Evolutionary conservation across 805 yeast species (phyloP).

Genomic region (Zygosaccharomyces bailii): DNA sequence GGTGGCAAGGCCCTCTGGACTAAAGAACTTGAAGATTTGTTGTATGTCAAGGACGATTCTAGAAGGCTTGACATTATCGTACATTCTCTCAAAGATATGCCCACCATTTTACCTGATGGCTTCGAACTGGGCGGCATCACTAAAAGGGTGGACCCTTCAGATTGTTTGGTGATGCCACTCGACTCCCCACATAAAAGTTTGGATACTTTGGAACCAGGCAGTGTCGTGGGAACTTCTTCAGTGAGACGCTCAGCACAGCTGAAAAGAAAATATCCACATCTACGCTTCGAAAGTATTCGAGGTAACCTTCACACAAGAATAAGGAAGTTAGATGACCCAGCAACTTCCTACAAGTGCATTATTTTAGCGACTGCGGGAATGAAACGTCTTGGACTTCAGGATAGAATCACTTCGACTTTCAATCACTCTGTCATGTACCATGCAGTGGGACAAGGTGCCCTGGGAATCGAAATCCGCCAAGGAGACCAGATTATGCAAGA

Average conservation of each 20-base stretch:
- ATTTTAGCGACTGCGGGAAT: slow-evolving; percentile 93
- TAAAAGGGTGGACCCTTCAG: slow-evolving; percentile 88
- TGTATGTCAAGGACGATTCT: slow-evolving; percentile 58
- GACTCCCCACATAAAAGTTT: slow-evolving; percentile 62
- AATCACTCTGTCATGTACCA: slow-evolving; percentile 80
- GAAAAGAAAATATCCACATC: slow-evolving; percentile 68
- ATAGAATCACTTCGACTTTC: slow-evolving; percentile 70
- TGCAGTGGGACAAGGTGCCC: slow-evolving; percentile 99
- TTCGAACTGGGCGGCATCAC: slow-evolving; percentile 86
- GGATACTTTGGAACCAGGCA: slow-evolving; percentile 74
- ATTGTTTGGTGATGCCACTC: slow-evolving; percentile 74
- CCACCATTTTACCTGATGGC: slow-evolving; percentile 84
- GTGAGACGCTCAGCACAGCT: slow-evolving; percentile 92
- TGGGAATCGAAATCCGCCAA: slow-evolving; percentile 84
- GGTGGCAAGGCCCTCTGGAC: slow-evolving; percentile 98
- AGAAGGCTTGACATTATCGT: slow-evolving; percentile 83
- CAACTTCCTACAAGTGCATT: slow-evolving; percentile 63
- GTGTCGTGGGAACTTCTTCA: slow-evolving; percentile 92
- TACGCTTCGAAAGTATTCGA: slow-evolving; percentile 78
- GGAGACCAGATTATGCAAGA: slow-evolving; percentile 57
- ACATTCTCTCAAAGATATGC: slow-evolving; percentile 90
- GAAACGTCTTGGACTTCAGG: slow-evolving; percentile 63
- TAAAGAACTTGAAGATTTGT: slow-evolving; percentile 79
- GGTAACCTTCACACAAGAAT: slow-evolving; percentile 83
- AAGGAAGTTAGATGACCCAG: slow-evolving; percentile 70